Evolutionary conservation across 257 asterid species (phyloP).

Genomic region (Petrea volubilis): DNA sequence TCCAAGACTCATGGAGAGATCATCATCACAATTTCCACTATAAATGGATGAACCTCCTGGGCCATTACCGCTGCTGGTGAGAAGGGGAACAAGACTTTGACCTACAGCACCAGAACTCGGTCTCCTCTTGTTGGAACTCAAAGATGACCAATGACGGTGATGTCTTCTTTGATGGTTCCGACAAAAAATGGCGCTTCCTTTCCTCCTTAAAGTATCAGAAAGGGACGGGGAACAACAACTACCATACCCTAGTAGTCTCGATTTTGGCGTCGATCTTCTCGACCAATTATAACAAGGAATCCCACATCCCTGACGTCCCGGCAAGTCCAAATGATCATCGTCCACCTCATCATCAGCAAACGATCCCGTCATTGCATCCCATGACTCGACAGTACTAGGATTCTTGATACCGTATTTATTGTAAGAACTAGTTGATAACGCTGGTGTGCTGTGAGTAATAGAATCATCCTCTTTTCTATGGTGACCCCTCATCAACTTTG

Average conservation of each 20-base stretch:
- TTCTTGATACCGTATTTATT: constrained; percentile 54
- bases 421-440: constrained; percentile 77
- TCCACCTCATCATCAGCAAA: constrained; percentile 85
- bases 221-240: constrained; percentile 86
- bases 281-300: constrained; percentile 98
- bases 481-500: constrained; percentile 46
- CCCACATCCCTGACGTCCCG: constrained; percentile 89
- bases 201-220: constrained; percentile 87
- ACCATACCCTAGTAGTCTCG: constrained; percentile 61
- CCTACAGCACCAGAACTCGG: constrained; percentile 41
- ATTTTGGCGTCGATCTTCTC: constrained; percentile 86
- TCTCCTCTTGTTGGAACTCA: constrained; percentile 65
- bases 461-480: constrained; percentile 73
- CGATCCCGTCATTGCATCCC: constrained; percentile 87
- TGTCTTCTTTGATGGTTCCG: constrained; percentile 66
- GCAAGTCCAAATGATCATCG: constrained; percentile 74
- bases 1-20: constrained; percentile 63
- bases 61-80: constrained; percentile 48
- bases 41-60: constrained; percentile 57
- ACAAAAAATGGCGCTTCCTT: constrained; percentile 73
- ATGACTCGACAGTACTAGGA: constrained; percentile 78
- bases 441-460: constrained; percentile 68
- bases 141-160: constrained; percentile 44
- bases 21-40: constrained; percentile 70
- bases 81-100: constrained; percentile 74